Evolutionary conservation across 495 filamentous ascomycete genomes (phyloP), one percentile per base, ranked within the genome.

Genomic region (Astrothelium macrocarpum): DNA sequence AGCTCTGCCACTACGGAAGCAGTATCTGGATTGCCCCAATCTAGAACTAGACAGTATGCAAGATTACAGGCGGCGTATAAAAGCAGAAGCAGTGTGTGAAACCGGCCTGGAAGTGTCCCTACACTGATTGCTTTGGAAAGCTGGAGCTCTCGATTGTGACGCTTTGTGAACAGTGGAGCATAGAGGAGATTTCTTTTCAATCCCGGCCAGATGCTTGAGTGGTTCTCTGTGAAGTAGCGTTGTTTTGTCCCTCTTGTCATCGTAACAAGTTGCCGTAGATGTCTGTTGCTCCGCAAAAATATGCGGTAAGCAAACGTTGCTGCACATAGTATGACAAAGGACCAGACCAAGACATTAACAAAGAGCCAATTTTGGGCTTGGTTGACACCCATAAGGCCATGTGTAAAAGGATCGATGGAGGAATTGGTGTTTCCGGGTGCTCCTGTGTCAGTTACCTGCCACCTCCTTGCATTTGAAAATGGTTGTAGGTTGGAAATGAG

Each of bases 91-190:
- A 91, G 73, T 3, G 87, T 83, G 67, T 98, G 91, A 68, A 96
- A 85, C 31, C 94, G 79, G 2, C 90, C 89, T 0, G 94, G 94
- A 20, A 98, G 76, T 0, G 92, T 96, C 46, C 94, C 94, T 59
- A 96, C 85, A 67, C 88, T 90, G 71, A 97, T 66, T n/a, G 90
- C 91, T 11, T 81, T 80, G 32, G 88, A 91, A n/a, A 98, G 76
- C 70, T 90, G 87, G 66, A 97, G 81, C 72, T 95, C 90, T 32
- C 87, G 81, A 68, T 97, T 96, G 73, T 97, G 94, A 68, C 92
- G 80, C 69, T 92, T 90, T 31, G 79, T 82, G 67, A 87, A 85
- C 26, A 97, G 74, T 23, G 94, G 94, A 3, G 94, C 83, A 69
- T 93, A 92, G 0, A 94, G 75, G 1, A 97, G 56, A 67, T 94